phyloP scores from a whole-genome alignment of 75 land plant species.

The Cupressus sempervirens region DNA sequence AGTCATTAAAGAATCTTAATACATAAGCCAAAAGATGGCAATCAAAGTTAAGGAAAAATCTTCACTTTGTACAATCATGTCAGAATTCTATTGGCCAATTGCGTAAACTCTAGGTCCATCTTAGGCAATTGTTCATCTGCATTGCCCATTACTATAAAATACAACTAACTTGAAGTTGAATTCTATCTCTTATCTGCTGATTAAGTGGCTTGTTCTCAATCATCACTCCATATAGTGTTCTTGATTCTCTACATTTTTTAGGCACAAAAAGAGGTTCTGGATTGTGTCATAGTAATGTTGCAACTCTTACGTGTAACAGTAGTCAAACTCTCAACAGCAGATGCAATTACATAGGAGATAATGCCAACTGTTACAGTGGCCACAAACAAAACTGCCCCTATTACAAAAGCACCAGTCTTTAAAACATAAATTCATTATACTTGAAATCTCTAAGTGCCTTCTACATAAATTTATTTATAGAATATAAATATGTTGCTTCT shows the following conservation, averaged over 20 bases:
- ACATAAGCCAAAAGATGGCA: too few species aligned
- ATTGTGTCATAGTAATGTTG: constrained; percentile 48
- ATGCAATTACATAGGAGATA: constrained; percentile 39
- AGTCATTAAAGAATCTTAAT: too few species aligned
- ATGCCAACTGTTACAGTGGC: constrained; percentile 55
- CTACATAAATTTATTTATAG: too few species aligned
- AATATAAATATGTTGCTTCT: too few species aligned
- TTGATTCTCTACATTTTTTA: constrained; percentile 41
- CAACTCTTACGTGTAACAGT: constrained; percentile 16
- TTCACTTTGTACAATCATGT: too few species aligned
- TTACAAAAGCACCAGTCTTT: constrained; percentile 68
- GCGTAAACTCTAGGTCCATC: too few species aligned
- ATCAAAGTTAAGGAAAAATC: too few species aligned
- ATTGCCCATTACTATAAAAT: too few species aligned
- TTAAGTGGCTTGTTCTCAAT: not conserved
- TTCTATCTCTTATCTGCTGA: not conserved
- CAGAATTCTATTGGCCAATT: too few species aligned
- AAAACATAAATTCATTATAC: too few species aligned
- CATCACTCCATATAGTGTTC: not conserved
- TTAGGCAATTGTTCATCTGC: too few species aligned
- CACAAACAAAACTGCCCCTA: constrained; percentile 50
- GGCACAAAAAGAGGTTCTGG: constrained; percentile 58
- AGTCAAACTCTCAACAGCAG: constrained; percentile 19
- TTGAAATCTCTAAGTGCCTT: too few species aligned
- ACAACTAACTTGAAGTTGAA: not conserved